These are phyloP conservation scores for Penicillium brevicompactum DNA, from an alignment of 2,329 filamentous ascomycete genomes.

Conservation along the genomic window DNA sequence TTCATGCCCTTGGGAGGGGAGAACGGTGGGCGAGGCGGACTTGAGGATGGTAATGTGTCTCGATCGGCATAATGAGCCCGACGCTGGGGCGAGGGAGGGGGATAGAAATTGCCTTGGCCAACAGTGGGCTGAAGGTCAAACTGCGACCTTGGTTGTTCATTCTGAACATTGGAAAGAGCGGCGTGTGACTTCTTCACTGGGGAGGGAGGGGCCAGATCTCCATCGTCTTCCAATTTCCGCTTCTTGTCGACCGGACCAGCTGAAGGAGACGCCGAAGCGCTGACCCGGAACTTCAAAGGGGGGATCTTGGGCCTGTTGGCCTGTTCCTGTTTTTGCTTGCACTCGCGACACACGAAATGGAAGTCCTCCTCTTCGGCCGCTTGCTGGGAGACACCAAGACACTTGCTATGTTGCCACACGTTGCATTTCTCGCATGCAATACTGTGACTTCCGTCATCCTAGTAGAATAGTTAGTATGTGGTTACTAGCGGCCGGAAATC, in stretches of 20 bases:
- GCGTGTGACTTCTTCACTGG: constrained; percentile 28
- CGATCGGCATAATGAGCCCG: constrained; percentile 26
- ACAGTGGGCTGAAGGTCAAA: constrained; percentile 14
- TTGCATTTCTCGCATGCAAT: constrained; percentile 92
- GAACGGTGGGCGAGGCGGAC: constrained; percentile 32
- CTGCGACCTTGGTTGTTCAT: constrained; percentile 24
- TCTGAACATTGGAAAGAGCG: constrained; percentile 21
- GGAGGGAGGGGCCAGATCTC: constrained; percentile 19
- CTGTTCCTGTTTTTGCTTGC: constrained; percentile 68
- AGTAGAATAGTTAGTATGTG: constrained; percentile 23
- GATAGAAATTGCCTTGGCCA: constrained; percentile 17
- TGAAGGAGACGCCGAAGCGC: constrained; percentile 52
- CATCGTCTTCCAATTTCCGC: constrained; percentile 20
- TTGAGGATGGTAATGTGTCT: constrained; percentile 23
- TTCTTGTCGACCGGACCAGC: constrained; percentile 26
- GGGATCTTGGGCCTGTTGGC: constrained; percentile 64
- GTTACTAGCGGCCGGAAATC: neutral
- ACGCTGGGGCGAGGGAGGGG: constrained; percentile 34
- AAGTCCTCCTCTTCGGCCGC: constrained; percentile 86
- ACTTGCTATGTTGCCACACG: constrained; percentile 96
- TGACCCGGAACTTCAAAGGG: constrained; percentile 60
- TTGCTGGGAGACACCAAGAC: constrained; percentile 74
- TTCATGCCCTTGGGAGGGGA: constrained; percentile 37
- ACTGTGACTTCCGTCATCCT: constrained; percentile 91
- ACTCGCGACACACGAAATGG: constrained; percentile 79